Conservation (phyloP, 1,139 yeast species). For the Casaregolazyma suthepensis region DNA sequence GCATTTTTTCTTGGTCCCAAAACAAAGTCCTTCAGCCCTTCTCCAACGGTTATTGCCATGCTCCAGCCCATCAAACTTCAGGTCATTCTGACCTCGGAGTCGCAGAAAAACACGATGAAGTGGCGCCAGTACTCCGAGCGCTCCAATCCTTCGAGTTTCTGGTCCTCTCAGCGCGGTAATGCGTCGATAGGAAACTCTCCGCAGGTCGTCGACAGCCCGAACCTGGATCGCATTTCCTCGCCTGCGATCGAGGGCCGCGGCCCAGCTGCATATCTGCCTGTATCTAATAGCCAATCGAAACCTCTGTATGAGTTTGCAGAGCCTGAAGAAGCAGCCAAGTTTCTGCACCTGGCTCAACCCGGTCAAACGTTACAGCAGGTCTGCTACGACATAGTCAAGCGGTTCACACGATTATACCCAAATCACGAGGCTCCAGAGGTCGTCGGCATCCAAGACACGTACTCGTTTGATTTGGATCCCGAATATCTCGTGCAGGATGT, state of each 20-base stretch:
- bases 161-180: neutral
- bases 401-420: slow-evolving; percentile 61
- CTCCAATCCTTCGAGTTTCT: neutral
- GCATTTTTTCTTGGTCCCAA: neutral
- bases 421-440: slow-evolving; percentile 45
- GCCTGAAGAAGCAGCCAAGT: slow-evolving; percentile 21
- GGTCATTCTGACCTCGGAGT: slow-evolving; percentile 8
- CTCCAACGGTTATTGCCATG: neutral
- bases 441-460: slow-evolving; percentile 48
- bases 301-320: slow-evolving; percentile 3
- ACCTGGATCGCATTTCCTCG: neutral
- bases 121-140: slow-evolving; percentile 7
- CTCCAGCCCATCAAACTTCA: slow-evolving; percentile 3
- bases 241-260: neutral
- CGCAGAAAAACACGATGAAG: slow-evolving; percentile 5
- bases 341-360: slow-evolving; percentile 55
- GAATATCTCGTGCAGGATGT: slow-evolving; percentile 61
- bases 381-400: slow-evolving; percentile 43
- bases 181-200: neutral
- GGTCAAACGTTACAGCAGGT: slow-evolving; percentile 42
- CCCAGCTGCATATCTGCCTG: neutral
- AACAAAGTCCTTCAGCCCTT: neutral
- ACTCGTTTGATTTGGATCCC: slow-evolving; percentile 70
- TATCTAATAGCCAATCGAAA: neutral
- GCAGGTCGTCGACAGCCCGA: neutral